Evolutionary conservation across 1,139 yeast genomes (phyloP).

Genomic region (Yamadazyma taylorii): DNA sequence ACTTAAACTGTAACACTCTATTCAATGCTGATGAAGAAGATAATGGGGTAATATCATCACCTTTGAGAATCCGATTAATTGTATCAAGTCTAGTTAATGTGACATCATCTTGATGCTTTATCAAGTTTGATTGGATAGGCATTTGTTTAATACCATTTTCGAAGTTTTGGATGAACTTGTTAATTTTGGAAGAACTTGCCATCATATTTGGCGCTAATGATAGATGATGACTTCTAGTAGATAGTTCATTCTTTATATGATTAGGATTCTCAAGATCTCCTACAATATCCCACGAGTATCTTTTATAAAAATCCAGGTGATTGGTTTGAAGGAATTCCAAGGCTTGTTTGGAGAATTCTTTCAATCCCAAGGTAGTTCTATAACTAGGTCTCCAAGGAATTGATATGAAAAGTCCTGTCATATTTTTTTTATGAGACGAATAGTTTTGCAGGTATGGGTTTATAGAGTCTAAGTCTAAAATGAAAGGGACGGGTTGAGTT

Average conservation of each 20-base stretch:
- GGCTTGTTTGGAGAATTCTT: slow-evolving; percentile 5
- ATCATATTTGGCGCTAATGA: slow-evolving; percentile 7
- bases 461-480: slow-evolving; percentile 4
- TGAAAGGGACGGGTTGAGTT: no score
- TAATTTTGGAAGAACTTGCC: background rate
- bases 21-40: background rate
- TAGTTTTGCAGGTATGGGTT: slow-evolving; percentile 15
- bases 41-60: background rate
- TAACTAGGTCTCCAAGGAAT: slow-evolving; percentile 15
- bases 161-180: slow-evolving; percentile 7
- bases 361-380: slow-evolving; percentile 4
- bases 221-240: slow-evolving; percentile 8
- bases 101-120: slow-evolving; percentile 2
- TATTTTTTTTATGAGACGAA: slow-evolving; percentile 9
- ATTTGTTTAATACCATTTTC: slow-evolving; percentile 5
- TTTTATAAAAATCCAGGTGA: slow-evolving; percentile 7
- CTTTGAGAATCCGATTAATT: slow-evolving; percentile 3
- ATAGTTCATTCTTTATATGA: background rate
- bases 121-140: background rate
- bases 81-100: background rate
- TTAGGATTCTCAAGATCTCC: slow-evolving; percentile 6
- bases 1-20: slow-evolving; percentile 7
- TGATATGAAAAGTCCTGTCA: slow-evolving; percentile 9
- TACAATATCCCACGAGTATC: slow-evolving; percentile 11
- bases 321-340: slow-evolving; percentile 7